Evolutionary conservation across 176 grass and related monocot species (phyloP).

Genomic region (Oryza nivara): DNA sequence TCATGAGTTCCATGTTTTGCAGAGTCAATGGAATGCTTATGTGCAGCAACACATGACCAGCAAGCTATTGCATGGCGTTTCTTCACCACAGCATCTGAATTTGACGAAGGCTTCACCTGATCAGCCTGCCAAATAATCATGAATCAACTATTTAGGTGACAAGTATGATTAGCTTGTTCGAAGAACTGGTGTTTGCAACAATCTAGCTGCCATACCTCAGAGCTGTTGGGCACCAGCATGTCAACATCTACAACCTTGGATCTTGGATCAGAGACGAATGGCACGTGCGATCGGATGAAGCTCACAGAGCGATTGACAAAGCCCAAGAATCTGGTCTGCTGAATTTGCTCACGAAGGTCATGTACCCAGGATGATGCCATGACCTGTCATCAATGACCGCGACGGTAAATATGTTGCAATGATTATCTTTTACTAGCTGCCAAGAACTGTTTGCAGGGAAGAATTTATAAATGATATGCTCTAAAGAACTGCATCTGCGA

Average conservation of each 20-base stretch:
- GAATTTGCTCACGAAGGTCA: slow-evolving; percentile 77
- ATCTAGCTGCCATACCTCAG: slow-evolving; percentile 44
- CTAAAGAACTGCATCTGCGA: slow-evolving; percentile 4
- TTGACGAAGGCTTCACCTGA: slow-evolving; percentile 28
- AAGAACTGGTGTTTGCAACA: slow-evolving; percentile 34
- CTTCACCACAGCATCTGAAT: slow-evolving; percentile 26
- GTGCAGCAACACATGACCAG: slow-evolving; percentile 54
- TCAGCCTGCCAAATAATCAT: slow-evolving; percentile 39
- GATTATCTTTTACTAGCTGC: slow-evolving; percentile 2
- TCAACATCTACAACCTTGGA: slow-evolving; percentile 80
- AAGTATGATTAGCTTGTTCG: not conserved
- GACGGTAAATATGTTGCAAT: slow-evolving; percentile 22
- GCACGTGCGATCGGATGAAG: slow-evolving; percentile 75
- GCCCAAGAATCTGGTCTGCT: slow-evolving; percentile 80
- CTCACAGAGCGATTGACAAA: slow-evolving; percentile 72
- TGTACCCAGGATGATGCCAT: slow-evolving; percentile 71
- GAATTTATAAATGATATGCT: not conserved
- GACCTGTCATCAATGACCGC: slow-evolving; percentile 52
- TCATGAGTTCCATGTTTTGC: slow-evolving; percentile 30
- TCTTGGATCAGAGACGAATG: slow-evolving; percentile 64
- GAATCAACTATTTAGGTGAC: slow-evolving; percentile 2
- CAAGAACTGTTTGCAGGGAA: not conserved
- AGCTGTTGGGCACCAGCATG: slow-evolving; percentile 46
- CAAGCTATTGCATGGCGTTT: slow-evolving; percentile 43
- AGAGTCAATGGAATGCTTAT: slow-evolving; percentile 16